Evolutionary conservation across 148 eudicot genomes (phyloP).

Genomic region (Chenopodium formosanum): DNA sequence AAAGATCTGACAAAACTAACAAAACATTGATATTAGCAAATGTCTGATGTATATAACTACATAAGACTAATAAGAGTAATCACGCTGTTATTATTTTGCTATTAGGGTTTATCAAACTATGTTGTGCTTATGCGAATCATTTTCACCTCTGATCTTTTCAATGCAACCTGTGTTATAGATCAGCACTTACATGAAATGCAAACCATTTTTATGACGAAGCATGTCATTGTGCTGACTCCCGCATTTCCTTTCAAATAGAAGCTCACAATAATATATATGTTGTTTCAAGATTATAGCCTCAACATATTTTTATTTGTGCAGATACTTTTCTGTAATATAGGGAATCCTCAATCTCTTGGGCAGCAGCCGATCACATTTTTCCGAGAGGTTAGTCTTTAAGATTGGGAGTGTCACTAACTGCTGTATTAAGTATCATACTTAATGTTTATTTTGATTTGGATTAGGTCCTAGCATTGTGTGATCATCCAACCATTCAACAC

Average conservation of each 20-base stretch:
- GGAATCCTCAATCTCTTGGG: constrained; percentile 94
- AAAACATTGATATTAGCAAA: background rate
- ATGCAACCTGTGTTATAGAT: background rate
- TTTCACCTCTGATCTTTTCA: background rate
- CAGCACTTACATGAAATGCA: background rate
- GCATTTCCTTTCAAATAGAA: no score
- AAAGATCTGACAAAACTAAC: background rate
- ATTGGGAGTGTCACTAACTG: constrained; percentile 6
- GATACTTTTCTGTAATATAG: constrained; percentile 93
- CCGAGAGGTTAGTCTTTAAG: constrained; percentile 60
- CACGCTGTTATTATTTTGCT: background rate
- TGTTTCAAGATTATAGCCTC: background rate
- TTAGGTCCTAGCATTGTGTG: constrained; percentile 91
- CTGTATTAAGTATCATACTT: background rate
- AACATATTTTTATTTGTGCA: constrained; percentile 31
- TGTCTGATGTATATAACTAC: no score
- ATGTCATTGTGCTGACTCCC: background rate
- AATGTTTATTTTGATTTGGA: background rate
- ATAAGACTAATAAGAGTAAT: no score
- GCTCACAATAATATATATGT: no score
- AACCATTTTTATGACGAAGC: background rate
- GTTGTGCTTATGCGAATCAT: background rate
- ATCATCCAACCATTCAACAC: constrained; percentile 80
- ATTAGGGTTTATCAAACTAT: background rate
- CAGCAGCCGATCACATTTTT: constrained; percentile 94